Evolutionary conservation across 2,329 filamentous ascomycete genomes (phyloP).

Genomic region (Trichoderma gracile): DNA sequence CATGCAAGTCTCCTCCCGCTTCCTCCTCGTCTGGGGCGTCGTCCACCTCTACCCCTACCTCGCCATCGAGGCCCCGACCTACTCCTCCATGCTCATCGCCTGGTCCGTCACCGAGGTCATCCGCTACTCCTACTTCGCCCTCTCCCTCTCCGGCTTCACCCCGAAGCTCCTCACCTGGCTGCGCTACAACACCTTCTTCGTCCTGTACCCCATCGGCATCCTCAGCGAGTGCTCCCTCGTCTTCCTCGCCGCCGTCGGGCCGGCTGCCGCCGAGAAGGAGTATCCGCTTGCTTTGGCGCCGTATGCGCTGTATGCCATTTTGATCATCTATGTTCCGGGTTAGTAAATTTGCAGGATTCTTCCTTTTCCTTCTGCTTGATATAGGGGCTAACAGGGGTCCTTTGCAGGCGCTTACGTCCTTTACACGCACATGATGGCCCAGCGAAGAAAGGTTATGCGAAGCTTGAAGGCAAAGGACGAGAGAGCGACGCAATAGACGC

Average conservation of each 20-base stretch:
- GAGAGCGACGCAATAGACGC: slow-evolving; percentile 45
- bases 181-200: slow-evolving; percentile 88
- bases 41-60: slow-evolving; percentile 71
- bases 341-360: slow-evolving; percentile 39
- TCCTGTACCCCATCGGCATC: slow-evolving; percentile 92
- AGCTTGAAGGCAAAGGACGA: slow-evolving; percentile 53
- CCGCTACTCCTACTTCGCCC: slow-evolving; percentile 87
- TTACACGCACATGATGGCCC: slow-evolving; percentile 93
- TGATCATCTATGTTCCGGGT: slow-evolving; percentile 81
- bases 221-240: slow-evolving; percentile 82
- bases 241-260: slow-evolving; percentile 59
- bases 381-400: neutral
- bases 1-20: slow-evolving; percentile 86
- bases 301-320: slow-evolving; percentile 62
- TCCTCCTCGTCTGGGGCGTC: slow-evolving; percentile 87
- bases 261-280: slow-evolving; percentile 51
- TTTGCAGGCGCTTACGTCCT: slow-evolving; percentile 70
- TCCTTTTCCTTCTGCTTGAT: no score
- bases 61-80: slow-evolving; percentile 58
- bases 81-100: slow-evolving; percentile 77
- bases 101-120: slow-evolving; percentile 93
- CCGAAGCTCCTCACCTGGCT: slow-evolving; percentile 73
- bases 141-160: slow-evolving; percentile 64
- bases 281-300: slow-evolving; percentile 52
- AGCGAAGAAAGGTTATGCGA: slow-evolving; percentile 77